Percentiles rank a stretch among this genome's conserved stretches.
Evolutionary conservation across 192 early-diverging fungal species (phyloP).

Genomic region (Haplosporangium gracile): DNA sequence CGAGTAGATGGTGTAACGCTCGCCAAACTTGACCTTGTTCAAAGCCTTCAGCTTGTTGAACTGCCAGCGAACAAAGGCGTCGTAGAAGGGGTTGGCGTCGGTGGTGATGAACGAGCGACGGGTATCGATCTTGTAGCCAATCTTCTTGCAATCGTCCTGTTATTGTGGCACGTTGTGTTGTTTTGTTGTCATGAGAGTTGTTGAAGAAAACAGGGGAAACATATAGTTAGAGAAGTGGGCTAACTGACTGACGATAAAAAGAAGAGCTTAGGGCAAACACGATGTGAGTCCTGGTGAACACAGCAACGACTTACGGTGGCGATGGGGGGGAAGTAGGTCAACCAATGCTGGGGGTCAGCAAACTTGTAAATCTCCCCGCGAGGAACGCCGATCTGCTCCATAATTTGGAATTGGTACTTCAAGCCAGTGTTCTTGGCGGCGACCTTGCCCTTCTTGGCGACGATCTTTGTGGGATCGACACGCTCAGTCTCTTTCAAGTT

Average conservation of each 20-base stretch:
- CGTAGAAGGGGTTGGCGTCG: constrained; percentile 98
- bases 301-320: constrained; percentile 64
- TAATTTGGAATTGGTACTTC: constrained; percentile 98
- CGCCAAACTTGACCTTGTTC: constrained; percentile 93
- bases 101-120: constrained; percentile 98
- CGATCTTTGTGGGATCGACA: constrained; percentile 72
- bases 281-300: too few relatives aligned
- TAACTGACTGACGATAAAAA: background rate
- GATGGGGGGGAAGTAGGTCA: constrained; percentile 93
- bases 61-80: constrained; percentile 98
- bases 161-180: background rate
- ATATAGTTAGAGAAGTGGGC: too few relatives aligned
- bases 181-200: background rate
- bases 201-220: too few relatives aligned
- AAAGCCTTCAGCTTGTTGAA: constrained; percentile 88
- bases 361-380: constrained; percentile 94
- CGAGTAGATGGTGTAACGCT: constrained; percentile 98
- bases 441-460: constrained; percentile 88
- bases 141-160: constrained; percentile 76
- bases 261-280: background rate
- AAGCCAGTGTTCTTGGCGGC: constrained; percentile 86
- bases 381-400: constrained; percentile 89
- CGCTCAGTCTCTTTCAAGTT: constrained; percentile 60
- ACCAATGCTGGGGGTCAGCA: constrained; percentile 92
- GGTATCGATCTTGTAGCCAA: constrained; percentile 93